These are phyloP conservation scores for Fusarium armeniacum DNA, from an alignment of 2,329 filamentous ascomycete species.

Conservation along the genomic window DNA sequence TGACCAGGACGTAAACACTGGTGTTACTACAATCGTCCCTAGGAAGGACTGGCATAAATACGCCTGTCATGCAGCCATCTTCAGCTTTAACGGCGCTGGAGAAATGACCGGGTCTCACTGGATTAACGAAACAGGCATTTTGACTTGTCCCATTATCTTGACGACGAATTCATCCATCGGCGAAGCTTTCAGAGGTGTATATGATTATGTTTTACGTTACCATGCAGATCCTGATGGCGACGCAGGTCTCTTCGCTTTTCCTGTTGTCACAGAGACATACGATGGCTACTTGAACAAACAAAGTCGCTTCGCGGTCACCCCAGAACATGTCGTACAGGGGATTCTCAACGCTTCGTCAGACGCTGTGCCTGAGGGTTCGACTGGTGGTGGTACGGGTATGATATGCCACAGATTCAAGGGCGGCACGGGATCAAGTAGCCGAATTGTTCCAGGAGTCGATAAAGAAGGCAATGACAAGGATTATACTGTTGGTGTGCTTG, in stretches of 20 bases:
- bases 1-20: constrained; percentile 60
- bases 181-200: constrained; percentile 70
- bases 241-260: constrained; percentile 67
- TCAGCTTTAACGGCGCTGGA: constrained; percentile 74
- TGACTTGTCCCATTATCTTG: constrained; percentile 71
- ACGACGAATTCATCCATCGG: constrained; percentile 72
- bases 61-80: constrained; percentile 65
- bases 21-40: constrained; percentile 65
- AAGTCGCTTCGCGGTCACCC: constrained; percentile 66
- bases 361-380: constrained; percentile 71
- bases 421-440: constrained; percentile 73
- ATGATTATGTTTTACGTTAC: constrained; percentile 66
- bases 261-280: constrained; percentile 73
- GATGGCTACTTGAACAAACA: constrained; percentile 73
- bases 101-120: constrained; percentile 73
- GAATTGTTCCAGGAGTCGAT: constrained; percentile 65
- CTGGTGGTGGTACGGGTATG: constrained; percentile 78
- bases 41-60: constrained; percentile 60
- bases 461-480: constrained; percentile 52
- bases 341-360: constrained; percentile 66
- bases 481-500: constrained; percentile 73
- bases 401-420: constrained; percentile 76
- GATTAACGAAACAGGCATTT: constrained; percentile 72
- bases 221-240: constrained; percentile 59
- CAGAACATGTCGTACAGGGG: constrained; percentile 67